phyloP scores from a whole-genome alignment of 306 rosid genomes.

The Psophocarpus tetragonolobus region DNA sequence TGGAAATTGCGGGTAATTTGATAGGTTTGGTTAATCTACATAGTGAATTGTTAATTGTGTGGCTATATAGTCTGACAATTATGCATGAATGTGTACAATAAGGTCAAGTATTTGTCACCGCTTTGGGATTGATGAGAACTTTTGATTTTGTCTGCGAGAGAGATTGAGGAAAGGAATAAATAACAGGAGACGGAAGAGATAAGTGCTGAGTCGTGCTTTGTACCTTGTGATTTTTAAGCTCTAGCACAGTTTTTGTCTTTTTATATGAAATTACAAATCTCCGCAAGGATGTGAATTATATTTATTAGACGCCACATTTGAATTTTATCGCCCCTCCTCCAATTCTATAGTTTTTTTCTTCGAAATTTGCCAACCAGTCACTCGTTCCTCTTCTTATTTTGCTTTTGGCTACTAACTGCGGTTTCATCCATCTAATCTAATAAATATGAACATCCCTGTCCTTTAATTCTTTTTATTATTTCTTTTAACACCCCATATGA shows the following conservation, averaged over 20 bases:
- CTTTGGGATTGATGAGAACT: conserved; percentile 33
- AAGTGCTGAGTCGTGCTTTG: background rate
- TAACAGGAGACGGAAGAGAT: conserved; percentile 16
- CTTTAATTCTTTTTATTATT: background rate
- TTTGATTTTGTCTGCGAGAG: conserved; percentile 10
- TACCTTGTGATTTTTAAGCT: conserved; percentile 15
- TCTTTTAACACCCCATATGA: background rate
- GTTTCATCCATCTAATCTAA: conserved; percentile 2
- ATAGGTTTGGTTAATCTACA: conserved; percentile 21
- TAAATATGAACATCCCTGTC: background rate
- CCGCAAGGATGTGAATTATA: background rate
- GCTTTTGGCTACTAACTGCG: background rate
- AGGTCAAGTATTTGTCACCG: conserved; percentile 18
- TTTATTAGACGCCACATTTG: conserved; percentile 19
- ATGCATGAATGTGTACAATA: conserved; percentile 28
- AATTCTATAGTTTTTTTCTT: background rate
- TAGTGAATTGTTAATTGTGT: background rate
- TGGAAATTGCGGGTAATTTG: background rate
- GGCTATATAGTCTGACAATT: conserved; percentile 9
- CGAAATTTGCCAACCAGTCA: background rate
- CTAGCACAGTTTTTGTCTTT: conserved; percentile 32
- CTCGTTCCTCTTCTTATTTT: background rate
- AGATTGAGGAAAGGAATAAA: background rate
- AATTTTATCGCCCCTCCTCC: background rate
- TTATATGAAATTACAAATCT: background rate